phyloP scores from a whole-genome alignment of 139 green algal genomes.

The Deuterostichococcus epilithicus region DNA sequence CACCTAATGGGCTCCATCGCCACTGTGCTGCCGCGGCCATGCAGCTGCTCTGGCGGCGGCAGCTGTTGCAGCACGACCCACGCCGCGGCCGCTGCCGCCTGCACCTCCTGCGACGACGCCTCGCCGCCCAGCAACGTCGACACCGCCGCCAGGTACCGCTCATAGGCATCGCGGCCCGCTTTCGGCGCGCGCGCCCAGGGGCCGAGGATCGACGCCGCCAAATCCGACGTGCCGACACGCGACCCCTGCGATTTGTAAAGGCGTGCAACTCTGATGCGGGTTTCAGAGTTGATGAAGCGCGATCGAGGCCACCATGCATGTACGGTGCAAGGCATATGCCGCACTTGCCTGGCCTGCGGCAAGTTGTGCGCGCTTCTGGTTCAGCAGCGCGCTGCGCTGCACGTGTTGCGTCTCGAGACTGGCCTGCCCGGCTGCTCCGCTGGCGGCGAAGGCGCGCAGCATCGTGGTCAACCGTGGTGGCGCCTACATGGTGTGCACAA shows the following conservation, averaged over 20 bases:
- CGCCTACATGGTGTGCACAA: no score
- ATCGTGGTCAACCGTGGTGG: conserved; percentile 37
- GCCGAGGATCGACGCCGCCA: conserved; percentile 20
- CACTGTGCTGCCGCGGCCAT: conserved; percentile 15
- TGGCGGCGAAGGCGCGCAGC: conserved; percentile 38
- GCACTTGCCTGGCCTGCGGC: background rate
- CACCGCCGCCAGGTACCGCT: conserved; percentile 43
- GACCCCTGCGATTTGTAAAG: background rate
- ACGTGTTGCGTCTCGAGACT: conserved; percentile 29
- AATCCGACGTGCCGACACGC: background rate
- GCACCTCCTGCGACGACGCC: conserved; percentile 38
- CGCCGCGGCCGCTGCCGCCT: conserved; percentile 20
- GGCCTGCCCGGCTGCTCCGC: conserved; percentile 8
- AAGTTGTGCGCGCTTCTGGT: conserved; percentile 1
- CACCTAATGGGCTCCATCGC: conserved; percentile 13
- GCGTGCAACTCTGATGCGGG: background rate
- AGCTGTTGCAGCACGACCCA: conserved; percentile 21
- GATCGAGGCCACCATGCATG: background rate
- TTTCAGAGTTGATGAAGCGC: background rate
- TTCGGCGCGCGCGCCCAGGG: conserved; percentile 38
- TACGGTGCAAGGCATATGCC: background rate
- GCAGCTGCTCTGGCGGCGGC: conserved; percentile 16
- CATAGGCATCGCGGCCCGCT: conserved; percentile 48
- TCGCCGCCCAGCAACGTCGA: conserved; percentile 41
- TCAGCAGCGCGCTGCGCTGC: conserved; percentile 24